A percentile compares a stretch with the other conserved stretches of the same genome.
These are phyloP conservation scores for Fragilaria radians DNA, from an alignment of 108 stramenopile species.

Conservation along the genomic window DNA sequence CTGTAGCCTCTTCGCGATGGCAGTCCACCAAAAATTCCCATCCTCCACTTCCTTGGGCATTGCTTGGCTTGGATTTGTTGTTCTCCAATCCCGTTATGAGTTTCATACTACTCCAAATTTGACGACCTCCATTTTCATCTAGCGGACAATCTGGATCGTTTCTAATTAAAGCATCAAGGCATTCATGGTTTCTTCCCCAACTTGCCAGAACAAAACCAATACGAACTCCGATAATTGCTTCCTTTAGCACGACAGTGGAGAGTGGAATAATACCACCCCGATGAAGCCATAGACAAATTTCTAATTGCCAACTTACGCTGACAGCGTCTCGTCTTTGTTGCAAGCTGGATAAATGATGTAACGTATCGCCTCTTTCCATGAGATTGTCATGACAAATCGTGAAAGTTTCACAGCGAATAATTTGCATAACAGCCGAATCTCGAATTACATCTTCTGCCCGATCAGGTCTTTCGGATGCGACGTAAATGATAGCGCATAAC, in stretches of 20 bases:
- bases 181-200: constrained; percentile 66
- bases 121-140: constrained; percentile 57
- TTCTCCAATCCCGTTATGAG: constrained; percentile 38
- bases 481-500: constrained; percentile 50
- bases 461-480: constrained; percentile 42
- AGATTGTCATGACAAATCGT: constrained; percentile 50
- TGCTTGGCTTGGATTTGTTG: no score
- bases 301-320: constrained; percentile 66
- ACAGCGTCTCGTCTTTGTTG: constrained; percentile 33
- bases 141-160: constrained; percentile 70
- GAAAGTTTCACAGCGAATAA: constrained; percentile 34
- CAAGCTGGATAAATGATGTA: constrained; percentile 37
- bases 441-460: constrained; percentile 63
- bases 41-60: constrained; percentile 63
- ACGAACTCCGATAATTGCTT: constrained; percentile 60
- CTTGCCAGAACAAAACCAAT: constrained; percentile 51
- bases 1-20: constrained; percentile 69
- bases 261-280: constrained; percentile 64
- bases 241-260: constrained; percentile 56
- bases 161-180: constrained; percentile 55
- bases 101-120: constrained; percentile 77
- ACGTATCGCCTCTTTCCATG: constrained; percentile 18
- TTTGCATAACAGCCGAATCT: constrained; percentile 40
- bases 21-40: constrained; percentile 90
- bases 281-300: constrained; percentile 80